Conservation (phyloP, 1,139 yeast species). For the Saccharomyces hybrid region DNA sequence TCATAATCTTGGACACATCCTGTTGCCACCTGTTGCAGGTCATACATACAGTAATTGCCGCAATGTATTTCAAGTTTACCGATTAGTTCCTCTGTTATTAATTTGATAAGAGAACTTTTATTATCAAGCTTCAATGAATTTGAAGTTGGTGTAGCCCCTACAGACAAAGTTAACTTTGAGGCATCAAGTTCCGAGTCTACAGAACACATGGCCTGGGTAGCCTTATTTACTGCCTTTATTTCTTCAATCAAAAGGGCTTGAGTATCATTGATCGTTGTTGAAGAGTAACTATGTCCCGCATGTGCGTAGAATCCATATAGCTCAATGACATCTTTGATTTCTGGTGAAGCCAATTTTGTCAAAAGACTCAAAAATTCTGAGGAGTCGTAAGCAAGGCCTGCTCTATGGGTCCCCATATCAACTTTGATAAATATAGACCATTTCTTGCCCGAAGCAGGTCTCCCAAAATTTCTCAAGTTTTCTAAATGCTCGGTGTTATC, state of each 20-base stretch:
- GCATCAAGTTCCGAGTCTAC: constrained; percentile 30
- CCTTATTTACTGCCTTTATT: constrained; percentile 47
- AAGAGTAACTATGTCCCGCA: constrained; percentile 67
- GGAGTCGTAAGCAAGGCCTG: constrained; percentile 44
- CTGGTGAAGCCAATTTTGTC: constrained; percentile 27
- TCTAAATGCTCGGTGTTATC: constrained; percentile 54
- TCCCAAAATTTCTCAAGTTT: constrained; percentile 36
- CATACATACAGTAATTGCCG: constrained; percentile 69
- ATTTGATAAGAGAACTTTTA: constrained; percentile 21
- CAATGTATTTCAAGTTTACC: constrained; percentile 66
- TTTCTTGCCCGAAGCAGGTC: constrained; percentile 28
- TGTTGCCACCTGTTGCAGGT: constrained; percentile 68
- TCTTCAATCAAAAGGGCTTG: constrained; percentile 45
- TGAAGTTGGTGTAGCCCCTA: constrained; percentile 80
- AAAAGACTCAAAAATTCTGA: constrained; percentile 32
- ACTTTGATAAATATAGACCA: constrained; percentile 55
- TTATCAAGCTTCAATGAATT: constrained; percentile 44
- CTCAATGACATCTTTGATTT: constrained; percentile 33
- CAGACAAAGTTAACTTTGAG: constrained; percentile 32
- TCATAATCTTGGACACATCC: constrained; percentile 43
- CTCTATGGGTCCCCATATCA: constrained; percentile 57
- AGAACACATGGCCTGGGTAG: constrained; percentile 26
- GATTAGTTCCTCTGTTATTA: constrained; percentile 38
- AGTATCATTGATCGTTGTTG: constrained; percentile 44
- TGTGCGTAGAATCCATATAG: constrained; percentile 69